Conservation (phyloP, 1,284 basidiomycete species). For the Trametes sp. region DNA sequence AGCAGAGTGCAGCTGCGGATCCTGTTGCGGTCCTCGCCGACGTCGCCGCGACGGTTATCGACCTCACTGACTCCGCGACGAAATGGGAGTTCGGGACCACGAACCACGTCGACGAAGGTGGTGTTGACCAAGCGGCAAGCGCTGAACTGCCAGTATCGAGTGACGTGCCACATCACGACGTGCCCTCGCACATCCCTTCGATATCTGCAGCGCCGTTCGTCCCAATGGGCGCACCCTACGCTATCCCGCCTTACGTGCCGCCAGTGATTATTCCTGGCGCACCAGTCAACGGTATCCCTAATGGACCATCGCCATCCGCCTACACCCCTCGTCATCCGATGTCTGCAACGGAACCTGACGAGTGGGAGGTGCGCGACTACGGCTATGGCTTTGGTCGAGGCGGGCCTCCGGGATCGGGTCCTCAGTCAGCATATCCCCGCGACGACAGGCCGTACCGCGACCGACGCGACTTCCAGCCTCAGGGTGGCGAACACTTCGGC, state of each 20-base stretch:
- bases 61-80: conserved; percentile 45
- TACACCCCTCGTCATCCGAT: conserved; percentile 29
- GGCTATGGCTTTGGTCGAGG: conserved; percentile 42
- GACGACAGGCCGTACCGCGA: conserved; percentile 27
- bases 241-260: conserved; percentile 22
- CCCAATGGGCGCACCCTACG: conserved; percentile 13
- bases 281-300: conserved; percentile 21
- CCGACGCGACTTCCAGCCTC: conserved; percentile 28
- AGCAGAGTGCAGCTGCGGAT: conserved; percentile 13
- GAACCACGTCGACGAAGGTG: conserved; percentile 32
- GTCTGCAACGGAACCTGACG: conserved; percentile 41
- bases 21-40: conserved; percentile 22
- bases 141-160: not conserved
- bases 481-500: conserved; percentile 31
- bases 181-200: not conserved
- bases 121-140: conserved; percentile 5
- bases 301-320: conserved; percentile 26
- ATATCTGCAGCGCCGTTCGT: conserved; percentile 24
- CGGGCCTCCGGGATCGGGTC: conserved; percentile 2
- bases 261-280: conserved; percentile 24
- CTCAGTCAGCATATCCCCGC: conserved; percentile 12
- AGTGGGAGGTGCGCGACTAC: conserved; percentile 66
- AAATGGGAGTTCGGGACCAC: conserved; percentile 70
- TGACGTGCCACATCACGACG: conserved; percentile 1
- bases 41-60: conserved; percentile 42